phyloP scores from a whole-genome alignment of 2,329 filamentous ascomycete species.

The Diaporthe sp. region DNA sequence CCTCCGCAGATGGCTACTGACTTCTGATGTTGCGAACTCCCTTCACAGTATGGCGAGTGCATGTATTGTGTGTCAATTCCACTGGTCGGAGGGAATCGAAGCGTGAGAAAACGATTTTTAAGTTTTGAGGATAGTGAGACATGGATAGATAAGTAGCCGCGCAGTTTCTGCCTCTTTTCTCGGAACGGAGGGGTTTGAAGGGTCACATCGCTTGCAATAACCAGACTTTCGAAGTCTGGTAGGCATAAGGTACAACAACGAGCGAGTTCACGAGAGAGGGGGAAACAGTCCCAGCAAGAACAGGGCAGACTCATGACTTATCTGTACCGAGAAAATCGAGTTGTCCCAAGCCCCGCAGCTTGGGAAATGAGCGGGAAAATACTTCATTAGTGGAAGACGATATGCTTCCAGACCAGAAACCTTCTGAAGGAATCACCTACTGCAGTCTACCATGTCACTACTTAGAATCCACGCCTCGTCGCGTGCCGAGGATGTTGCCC shows the following conservation, averaged over 20 bases:
- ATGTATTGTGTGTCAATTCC: background rate
- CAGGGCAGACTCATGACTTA: background rate
- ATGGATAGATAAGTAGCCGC: background rate
- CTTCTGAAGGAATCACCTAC: background rate
- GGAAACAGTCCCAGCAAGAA: background rate
- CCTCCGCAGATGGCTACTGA: background rate
- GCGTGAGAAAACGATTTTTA: background rate
- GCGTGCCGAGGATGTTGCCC: background rate
- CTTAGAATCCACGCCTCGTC: background rate
- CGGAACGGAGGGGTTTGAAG: background rate
- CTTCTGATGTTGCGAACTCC: background rate
- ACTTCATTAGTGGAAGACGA: conserved; percentile 15
- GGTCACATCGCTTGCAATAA: conserved; percentile 3
- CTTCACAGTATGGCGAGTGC: background rate
- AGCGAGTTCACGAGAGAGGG: background rate
- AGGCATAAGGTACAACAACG: background rate
- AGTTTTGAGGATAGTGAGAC: background rate
- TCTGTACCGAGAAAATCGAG: background rate
- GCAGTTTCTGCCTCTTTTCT: background rate
- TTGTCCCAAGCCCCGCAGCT: conserved; percentile 2
- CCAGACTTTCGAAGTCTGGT: background rate
- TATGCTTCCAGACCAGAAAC: background rate
- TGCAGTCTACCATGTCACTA: background rate
- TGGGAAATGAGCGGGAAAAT: conserved; percentile 20
- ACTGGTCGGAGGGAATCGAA: background rate